Base-by-base conservation (phyloP, 176 grass and related monocot genomes). In the Cenchrus americanus region DNA sequence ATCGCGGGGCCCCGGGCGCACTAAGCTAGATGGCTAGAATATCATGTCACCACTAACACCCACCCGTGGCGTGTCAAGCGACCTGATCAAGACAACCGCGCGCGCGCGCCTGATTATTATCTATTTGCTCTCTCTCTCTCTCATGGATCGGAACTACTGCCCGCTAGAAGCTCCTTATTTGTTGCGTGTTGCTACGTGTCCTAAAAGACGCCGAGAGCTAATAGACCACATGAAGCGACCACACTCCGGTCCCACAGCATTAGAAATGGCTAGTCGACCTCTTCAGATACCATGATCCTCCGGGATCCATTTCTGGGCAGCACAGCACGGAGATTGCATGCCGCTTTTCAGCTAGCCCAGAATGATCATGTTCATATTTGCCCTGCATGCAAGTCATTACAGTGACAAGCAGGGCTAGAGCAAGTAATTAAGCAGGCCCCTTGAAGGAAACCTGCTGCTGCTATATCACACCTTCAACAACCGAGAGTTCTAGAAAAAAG, bases 11-110 rank as follows among this genome's bases (percentile, higher is more conserved):
- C 47, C 19, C 19, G 1, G 43, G 60, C 60, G 18, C 21, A 46
- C 72, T 60, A 59, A n/a, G 34, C 24, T 53, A 44, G 42, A 43
- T 30, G 2, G 34, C 34, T 37, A 67, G 17, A 84, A 54, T 81
- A 80, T 48, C 60, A 74, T 57, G 77, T 81, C 69, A 19, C 78
- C 85, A 19, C 50, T 68, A 63, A 21, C 7, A 81, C 24, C 43
- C 43, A 81, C 41, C 75, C 47, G 46, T 88, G 66, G 87, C 50
- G 75, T 74, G 68, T 75, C 12, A 65, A 42, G 19, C 49, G 50
- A n/a, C 84, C 57, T 27, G 30, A 53, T 41, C 55, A 54, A 54
- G 51, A 51, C 50, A 69, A 55, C 43, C 10, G 46, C 46, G 1
- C 2, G 22, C 5, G 68, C n/a, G 46, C 47, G 70, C 80, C 49